phyloP scores from a whole-genome alignment of 805 yeast species.

The Nakazawaea siamensis region DNA sequence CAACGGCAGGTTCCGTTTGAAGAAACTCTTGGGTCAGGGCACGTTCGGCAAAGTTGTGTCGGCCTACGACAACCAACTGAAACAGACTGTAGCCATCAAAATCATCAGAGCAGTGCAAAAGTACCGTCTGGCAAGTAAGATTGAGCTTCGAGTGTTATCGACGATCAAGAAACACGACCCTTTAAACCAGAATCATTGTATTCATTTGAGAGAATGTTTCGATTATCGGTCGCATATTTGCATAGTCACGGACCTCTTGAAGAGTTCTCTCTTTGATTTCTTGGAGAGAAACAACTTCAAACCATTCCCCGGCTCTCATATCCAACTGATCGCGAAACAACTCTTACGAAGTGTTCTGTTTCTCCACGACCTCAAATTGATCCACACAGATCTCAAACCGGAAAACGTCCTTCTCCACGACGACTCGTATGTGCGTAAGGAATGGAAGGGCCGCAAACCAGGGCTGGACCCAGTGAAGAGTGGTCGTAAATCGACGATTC shows the following conservation, averaged over 20 bases:
- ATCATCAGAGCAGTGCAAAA: conserved; percentile 88
- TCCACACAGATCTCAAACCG: conserved; percentile 96
- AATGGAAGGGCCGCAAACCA: conserved; percentile 17
- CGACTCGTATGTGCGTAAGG: conserved; percentile 34
- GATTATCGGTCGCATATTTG: conserved; percentile 93
- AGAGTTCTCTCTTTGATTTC: conserved; percentile 83
- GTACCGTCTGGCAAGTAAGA: conserved; percentile 91
- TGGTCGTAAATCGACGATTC: conserved; percentile 18
- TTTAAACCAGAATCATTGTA: conserved; percentile 61
- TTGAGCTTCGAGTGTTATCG: conserved; percentile 77
- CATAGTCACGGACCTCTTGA: conserved; percentile 81
- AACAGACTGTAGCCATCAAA: conserved; percentile 76
- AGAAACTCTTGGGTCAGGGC: conserved; percentile 77
- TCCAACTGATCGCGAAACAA: conserved; percentile 84
- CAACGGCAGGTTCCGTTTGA: conserved; percentile 60
- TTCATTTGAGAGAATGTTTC: conserved; percentile 81
- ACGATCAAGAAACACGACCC: conserved; percentile 70
- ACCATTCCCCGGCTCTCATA: conserved; percentile 92
- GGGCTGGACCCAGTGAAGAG: conserved; percentile 19
- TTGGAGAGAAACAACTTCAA: conserved; percentile 74
- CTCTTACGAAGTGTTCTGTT: conserved; percentile 78
- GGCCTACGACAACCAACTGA: conserved; percentile 60
- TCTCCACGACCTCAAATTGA: conserved; percentile 79
- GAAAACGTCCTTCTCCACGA: conserved; percentile 77
- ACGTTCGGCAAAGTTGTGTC: conserved; percentile 87